phyloP scores from a whole-genome alignment of 2,329 filamentous ascomycete species.

The Colletotrichum sansevieriae region DNA sequence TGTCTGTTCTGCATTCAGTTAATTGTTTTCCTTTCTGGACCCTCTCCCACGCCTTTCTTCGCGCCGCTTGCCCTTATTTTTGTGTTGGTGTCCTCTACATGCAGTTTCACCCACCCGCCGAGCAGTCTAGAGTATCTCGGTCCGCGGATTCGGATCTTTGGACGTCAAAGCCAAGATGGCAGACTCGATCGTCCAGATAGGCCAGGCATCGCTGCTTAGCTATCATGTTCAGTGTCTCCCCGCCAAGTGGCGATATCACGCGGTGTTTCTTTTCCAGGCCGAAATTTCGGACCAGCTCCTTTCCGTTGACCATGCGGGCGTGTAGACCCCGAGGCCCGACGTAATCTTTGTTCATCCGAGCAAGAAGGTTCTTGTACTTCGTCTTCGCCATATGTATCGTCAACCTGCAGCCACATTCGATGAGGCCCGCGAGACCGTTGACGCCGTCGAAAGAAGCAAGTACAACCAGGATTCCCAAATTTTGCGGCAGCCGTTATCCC shows the following conservation, averaged over 20 bases:
- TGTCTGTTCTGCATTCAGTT: background rate
- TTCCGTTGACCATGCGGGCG: slow-evolving; percentile 38
- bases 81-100: background rate
- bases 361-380: slow-evolving; percentile 47
- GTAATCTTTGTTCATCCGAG: slow-evolving; percentile 48
- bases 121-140: slow-evolving; percentile 40
- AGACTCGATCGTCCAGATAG: slow-evolving; percentile 40
- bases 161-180: slow-evolving; percentile 39
- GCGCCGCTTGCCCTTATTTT: background rate
- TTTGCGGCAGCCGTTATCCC: background rate
- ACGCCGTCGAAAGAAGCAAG: slow-evolving; percentile 2
- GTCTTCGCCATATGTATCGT: slow-evolving; percentile 45
- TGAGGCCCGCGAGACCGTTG: background rate
- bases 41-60: background rate
- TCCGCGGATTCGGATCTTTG: slow-evolving; percentile 17
- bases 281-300: slow-evolving; percentile 45
- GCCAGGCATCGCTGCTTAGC: slow-evolving; percentile 44
- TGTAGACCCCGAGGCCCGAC: slow-evolving; percentile 51
- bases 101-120: background rate
- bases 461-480: background rate
- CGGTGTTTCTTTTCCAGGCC: slow-evolving; percentile 43
- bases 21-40: background rate
- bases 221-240: slow-evolving; percentile 44
- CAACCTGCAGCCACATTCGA: slow-evolving; percentile 45
- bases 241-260: slow-evolving; percentile 43